Percentiles rank a stretch among this genome's conserved stretches.
These are phyloP conservation scores for Linnemannia zychae DNA, from an alignment of 192 early-diverging fungal species.

Conservation along the genomic window DNA sequence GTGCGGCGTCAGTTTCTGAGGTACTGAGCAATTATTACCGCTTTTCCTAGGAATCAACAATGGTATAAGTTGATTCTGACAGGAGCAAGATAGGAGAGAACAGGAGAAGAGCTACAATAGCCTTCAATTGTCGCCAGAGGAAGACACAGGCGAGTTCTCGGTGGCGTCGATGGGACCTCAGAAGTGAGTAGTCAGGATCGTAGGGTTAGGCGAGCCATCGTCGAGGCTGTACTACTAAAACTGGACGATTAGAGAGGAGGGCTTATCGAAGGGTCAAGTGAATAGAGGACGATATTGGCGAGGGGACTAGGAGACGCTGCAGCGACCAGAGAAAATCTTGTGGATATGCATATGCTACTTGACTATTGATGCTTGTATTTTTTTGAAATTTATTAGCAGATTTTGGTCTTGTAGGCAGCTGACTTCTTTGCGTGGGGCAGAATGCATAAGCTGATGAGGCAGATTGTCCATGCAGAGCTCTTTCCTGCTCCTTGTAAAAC, in stretches of 20 bases:
- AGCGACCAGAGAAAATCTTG: slow-evolving; percentile 32
- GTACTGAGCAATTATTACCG: neutral
- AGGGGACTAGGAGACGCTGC: slow-evolving; percentile 31
- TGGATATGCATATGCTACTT: slow-evolving; percentile 14
- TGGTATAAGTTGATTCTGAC: neutral
- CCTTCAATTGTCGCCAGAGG: slow-evolving; percentile 25
- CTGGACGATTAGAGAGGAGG: slow-evolving; percentile 25
- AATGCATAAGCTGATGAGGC: slow-evolving; percentile 18
- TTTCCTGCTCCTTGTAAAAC: slow-evolving; percentile 19
- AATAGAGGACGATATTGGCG: slow-evolving; percentile 17
- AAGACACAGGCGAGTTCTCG: slow-evolving; percentile 30
- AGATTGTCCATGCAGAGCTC: slow-evolving; percentile 27
- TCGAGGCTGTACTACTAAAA: slow-evolving; percentile 25
- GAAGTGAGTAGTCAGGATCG: slow-evolving; percentile 23
- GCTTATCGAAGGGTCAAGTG: slow-evolving; percentile 22
- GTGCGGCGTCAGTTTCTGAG: neutral
- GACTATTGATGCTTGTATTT: neutral
- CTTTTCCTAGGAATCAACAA: neutral
- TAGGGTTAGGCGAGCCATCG: slow-evolving; percentile 28
- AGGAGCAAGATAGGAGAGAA: no score
- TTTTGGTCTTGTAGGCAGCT: slow-evolving; percentile 34
- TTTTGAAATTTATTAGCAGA: slow-evolving; percentile 3
- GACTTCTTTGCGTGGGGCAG: slow-evolving; percentile 27
- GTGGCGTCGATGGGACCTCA: slow-evolving; percentile 26
- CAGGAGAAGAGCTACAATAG: slow-evolving; percentile 26